phyloP scores from a whole-genome alignment of 345 rosid species.

The Eucalyptus erythrocorys region DNA sequence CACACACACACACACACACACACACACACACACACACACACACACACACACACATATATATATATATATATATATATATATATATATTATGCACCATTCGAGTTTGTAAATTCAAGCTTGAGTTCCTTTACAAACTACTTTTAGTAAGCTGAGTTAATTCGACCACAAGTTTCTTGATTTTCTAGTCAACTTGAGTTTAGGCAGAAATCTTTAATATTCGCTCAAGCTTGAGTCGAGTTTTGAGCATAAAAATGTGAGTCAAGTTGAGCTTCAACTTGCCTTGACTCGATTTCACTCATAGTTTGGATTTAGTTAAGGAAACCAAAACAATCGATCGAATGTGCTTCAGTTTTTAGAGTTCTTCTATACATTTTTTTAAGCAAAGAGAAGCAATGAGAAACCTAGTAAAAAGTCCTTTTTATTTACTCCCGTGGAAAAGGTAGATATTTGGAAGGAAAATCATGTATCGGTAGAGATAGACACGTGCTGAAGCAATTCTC shows the following conservation, averaged over 20 bases:
- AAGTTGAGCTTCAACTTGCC: not conserved
- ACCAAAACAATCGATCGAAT: not conserved
- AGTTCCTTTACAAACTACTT: not conserved
- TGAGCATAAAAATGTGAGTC: not conserved
- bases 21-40: no score
- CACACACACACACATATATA: no score
- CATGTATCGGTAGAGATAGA: not conserved
- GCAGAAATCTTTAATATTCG: not conserved
- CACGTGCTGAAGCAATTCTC: rapidly evolving
- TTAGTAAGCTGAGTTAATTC: not conserved
- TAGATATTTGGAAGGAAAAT: not conserved
- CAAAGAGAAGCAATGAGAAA: not conserved
- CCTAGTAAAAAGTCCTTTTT: not conserved
- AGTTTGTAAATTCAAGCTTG: not conserved
- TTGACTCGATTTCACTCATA: not conserved
- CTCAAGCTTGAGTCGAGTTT: not conserved
- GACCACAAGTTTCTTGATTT: not conserved
- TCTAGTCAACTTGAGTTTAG: not conserved
- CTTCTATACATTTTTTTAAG: not conserved
- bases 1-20: no score
- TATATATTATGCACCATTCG: not conserved
- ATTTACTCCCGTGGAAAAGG: not conserved
- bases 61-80: no score
- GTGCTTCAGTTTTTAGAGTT: not conserved
- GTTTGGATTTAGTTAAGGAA: not conserved